Evolutionary conservation across 495 filamentous ascomycete species (phyloP).

Genomic region (Neurospora tetrasperma): DNA sequence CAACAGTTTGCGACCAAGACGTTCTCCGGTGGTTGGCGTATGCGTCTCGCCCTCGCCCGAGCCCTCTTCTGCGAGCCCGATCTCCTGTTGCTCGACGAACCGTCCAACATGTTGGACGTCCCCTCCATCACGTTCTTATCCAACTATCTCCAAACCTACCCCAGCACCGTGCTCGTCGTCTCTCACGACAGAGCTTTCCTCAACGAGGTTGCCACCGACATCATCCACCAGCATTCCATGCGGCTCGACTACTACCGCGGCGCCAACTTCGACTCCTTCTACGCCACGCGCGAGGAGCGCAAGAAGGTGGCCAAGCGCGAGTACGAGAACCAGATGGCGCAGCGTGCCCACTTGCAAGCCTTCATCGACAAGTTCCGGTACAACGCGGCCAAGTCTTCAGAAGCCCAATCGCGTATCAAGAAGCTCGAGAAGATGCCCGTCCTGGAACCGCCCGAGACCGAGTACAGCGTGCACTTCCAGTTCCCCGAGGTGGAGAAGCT

Average conservation of each 20-base stretch:
- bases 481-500: constrained; percentile 98
- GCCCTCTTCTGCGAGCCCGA: constrained; percentile 98
- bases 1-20: constrained; percentile 93
- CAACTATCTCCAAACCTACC: constrained; percentile 89
- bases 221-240: constrained; percentile 96
- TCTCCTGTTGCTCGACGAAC: constrained; percentile 92
- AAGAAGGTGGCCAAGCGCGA: constrained; percentile 94
- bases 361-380: constrained; percentile 99
- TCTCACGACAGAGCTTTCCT: constrained; percentile 98
- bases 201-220: constrained; percentile 99
- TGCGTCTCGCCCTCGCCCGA: constrained; percentile 89
- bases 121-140: constrained; percentile 99
- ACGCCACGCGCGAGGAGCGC: constrained; percentile 93
- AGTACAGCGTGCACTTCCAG: constrained; percentile 94
- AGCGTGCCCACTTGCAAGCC: constrained; percentile 76
- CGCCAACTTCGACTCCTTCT: constrained; percentile 96
- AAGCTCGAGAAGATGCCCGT: constrained; percentile 96
- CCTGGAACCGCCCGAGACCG: constrained; percentile 79
- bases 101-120: constrained; percentile 99
- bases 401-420: constrained; percentile 97
- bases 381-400: constrained; percentile 97
- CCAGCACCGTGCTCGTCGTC: constrained; percentile 90
- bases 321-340: constrained; percentile 97
- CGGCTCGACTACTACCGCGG: constrained; percentile 98
- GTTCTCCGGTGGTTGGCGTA: constrained; percentile 99